Evolutionary conservation across 75 land plant genomes (phyloP).

Genomic region (Cryptomeria japonica): DNA sequence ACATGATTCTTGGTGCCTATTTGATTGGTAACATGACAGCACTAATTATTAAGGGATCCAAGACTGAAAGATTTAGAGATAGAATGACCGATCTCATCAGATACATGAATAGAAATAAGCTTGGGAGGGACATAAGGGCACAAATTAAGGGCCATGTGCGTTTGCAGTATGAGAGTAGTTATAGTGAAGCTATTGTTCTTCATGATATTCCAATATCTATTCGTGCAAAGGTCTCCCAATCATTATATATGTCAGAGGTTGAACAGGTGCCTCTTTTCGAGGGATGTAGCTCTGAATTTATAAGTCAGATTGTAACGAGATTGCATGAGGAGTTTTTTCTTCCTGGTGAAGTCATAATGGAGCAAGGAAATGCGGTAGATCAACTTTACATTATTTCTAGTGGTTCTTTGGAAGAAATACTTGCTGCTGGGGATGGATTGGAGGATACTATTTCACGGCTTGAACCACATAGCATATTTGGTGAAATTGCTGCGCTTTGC

Average conservation of each 20-base stretch:
- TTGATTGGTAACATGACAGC: constrained; percentile 92
- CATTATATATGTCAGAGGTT: constrained; percentile 47
- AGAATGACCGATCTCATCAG: constrained; percentile 74
- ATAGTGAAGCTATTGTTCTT: constrained; percentile 59
- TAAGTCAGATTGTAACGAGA: constrained; percentile 68
- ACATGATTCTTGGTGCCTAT: constrained; percentile 89
- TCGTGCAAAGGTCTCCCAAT: constrained; percentile 76
- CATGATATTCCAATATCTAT: constrained; percentile 74
- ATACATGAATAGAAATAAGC: constrained; percentile 70
- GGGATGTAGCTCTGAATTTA: constrained; percentile 73
- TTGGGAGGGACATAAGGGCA: constrained; percentile 57
- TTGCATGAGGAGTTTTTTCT: too few species aligned
- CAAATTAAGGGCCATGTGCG: constrained; percentile 76
- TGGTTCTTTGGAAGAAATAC: too few species aligned
- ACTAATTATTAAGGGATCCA: constrained; percentile 83
- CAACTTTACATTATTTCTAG: too few species aligned
- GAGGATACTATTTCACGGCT: too few species aligned
- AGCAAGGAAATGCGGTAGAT: too few species aligned
- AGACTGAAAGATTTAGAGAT: constrained; percentile 81
- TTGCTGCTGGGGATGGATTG: too few species aligned
- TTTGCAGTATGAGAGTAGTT: constrained; percentile 75
- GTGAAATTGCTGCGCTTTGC: too few species aligned
- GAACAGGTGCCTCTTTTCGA: constrained; percentile 59
- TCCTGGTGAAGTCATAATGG: too few species aligned
- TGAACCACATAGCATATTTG: too few species aligned